Evolutionary conservation across 176 grass and related monocot species (phyloP).

Genomic region (Areca catechu): DNA sequence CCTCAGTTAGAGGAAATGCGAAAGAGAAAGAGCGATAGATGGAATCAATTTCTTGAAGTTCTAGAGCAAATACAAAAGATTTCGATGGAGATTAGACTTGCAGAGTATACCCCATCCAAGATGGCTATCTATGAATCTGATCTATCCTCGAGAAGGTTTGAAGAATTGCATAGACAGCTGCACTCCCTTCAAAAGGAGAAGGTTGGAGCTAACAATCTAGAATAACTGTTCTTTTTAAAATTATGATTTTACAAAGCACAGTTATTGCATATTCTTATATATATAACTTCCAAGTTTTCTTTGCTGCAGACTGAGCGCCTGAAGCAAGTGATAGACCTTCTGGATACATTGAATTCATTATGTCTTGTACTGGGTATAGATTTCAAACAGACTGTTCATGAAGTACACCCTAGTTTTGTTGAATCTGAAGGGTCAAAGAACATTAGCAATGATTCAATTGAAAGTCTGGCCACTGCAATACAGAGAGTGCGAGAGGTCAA

Average conservation of each 20-base stretch:
- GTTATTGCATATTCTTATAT: background rate
- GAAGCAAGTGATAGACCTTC: constrained; percentile 13
- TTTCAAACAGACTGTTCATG: constrained; percentile 2
- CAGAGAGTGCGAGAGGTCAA: constrained; percentile 9
- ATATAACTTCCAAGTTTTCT: background rate
- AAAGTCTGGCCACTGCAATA: constrained; percentile 5
- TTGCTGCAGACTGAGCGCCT: constrained; percentile 11
- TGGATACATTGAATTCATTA: constrained; percentile 5
- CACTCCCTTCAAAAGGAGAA: constrained; percentile 69
- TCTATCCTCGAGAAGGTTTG: constrained; percentile 55
- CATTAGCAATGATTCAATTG: constrained; percentile 4
- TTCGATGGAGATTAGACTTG: constrained; percentile 40
- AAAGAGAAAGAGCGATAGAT: constrained; percentile 65
- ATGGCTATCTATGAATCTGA: constrained; percentile 47
- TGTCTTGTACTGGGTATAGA: constrained; percentile 11
- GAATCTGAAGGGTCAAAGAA: background rate
- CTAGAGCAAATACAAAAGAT: constrained; percentile 74
- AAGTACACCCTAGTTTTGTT: constrained; percentile 12
- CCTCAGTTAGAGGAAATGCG: constrained; percentile 72
- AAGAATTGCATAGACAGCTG: constrained; percentile 46
- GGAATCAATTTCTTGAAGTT: constrained; percentile 65
- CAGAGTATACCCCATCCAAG: constrained; percentile 31
- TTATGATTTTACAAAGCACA: no score
- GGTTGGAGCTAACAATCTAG: constrained; percentile 26
- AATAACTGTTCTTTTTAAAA: no score